A percentile compares a stretch with the other conserved stretches of the same genome.
These are phyloP conservation scores for Stagonosporopsis chrysanthemi DNA, from an alignment of 2,329 filamentous ascomycete species.

Conservation along the genomic window DNA sequence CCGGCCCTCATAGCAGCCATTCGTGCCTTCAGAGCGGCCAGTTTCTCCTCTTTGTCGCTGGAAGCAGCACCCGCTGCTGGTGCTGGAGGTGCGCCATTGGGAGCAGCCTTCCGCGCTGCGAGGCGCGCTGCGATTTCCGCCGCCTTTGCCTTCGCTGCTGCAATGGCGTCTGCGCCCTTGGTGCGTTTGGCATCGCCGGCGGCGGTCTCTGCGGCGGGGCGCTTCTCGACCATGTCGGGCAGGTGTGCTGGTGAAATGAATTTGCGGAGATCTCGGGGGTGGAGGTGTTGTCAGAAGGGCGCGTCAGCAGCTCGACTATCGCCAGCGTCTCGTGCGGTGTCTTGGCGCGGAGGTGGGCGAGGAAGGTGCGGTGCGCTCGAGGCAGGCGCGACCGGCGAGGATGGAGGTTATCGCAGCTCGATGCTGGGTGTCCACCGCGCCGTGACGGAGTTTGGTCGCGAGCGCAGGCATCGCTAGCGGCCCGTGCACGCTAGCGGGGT, in stretches of 20 bases:
- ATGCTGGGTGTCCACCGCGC: neutral
- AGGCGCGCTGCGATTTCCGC: slow-evolving; percentile 45
- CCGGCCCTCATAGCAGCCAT: slow-evolving; percentile 52
- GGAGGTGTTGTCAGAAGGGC: slow-evolving; percentile 1
- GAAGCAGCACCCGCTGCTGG: slow-evolving; percentile 19
- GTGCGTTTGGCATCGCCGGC: slow-evolving; percentile 46
- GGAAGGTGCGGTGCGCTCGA: slow-evolving; percentile 9
- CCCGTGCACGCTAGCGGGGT: slow-evolving; percentile 26
- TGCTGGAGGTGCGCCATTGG: slow-evolving; percentile 28
- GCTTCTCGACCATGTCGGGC: slow-evolving; percentile 53
- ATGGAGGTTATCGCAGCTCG: neutral
- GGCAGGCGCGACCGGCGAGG: slow-evolving; percentile 1
- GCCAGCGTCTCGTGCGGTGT: neutral
- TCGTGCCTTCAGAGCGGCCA: slow-evolving; percentile 33
- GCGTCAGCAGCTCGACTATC: neutral
- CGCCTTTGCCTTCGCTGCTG: slow-evolving; percentile 45
- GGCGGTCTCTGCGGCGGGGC: slow-evolving; percentile 49
- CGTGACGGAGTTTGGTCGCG: neutral
- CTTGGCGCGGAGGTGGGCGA: neutral
- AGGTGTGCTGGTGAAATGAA: neutral
- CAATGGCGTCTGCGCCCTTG: slow-evolving; percentile 48
- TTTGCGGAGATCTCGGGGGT: slow-evolving; percentile 20
- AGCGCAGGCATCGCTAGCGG: slow-evolving; percentile 2
- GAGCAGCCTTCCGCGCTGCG: slow-evolving; percentile 34
- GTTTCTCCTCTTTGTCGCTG: slow-evolving; percentile 16